Base-by-base conservation (phyloP, 2,329 filamentous ascomycete species). In the Neofusicoccum umdonicola region DNA sequence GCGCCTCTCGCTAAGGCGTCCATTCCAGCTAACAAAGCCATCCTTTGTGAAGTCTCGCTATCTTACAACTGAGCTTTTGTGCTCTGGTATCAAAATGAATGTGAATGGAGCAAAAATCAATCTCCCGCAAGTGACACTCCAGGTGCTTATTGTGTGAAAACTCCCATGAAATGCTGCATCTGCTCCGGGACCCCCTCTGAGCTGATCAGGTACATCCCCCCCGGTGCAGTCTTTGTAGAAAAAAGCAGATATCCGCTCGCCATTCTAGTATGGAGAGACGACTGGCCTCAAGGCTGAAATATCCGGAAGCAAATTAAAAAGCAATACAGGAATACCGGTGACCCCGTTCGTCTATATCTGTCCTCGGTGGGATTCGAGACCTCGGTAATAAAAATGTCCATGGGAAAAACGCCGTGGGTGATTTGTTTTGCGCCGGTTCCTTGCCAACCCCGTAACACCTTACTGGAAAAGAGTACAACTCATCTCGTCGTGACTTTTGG, bases 401-500 rank as follows among this genome's bases (percentile, higher is more conserved):
- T 48, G 48, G 42, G 19, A 31, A 39, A 42, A 48, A 58, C 62
- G 62, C 62, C 62, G 19, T 51, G 19, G 51, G 45, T 42, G 41
- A 47, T 47, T 39, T 58, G 52, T 58, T 57, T 61, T 50, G 45
- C 63, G 48, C 44, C 54, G 17, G 45, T 19, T 34, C 52, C 37
- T 47, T 45, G 45, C 39, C 64, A 65, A 48, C 58, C 48, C 57
- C 64, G 8, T 45, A 62, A 65, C 60, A 65, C 64, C 64, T 63
- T 50, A 57, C 60, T 45, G 51, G n/a, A 63, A 63, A 65, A 63
- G 17, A 56, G 51, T 63, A 65, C 17, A 63, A 17, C 63, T 77
- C 75, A 71, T 78, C 69, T 74, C 70, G 69, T 78, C 76, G 68
- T 77, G 69, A 73, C 68, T 75, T 77, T 76, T 76, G 54, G 66